These are phyloP conservation scores for Lentinula edodes DNA, from an alignment of 768 basidiomycete species.

Conservation along the genomic window DNA sequence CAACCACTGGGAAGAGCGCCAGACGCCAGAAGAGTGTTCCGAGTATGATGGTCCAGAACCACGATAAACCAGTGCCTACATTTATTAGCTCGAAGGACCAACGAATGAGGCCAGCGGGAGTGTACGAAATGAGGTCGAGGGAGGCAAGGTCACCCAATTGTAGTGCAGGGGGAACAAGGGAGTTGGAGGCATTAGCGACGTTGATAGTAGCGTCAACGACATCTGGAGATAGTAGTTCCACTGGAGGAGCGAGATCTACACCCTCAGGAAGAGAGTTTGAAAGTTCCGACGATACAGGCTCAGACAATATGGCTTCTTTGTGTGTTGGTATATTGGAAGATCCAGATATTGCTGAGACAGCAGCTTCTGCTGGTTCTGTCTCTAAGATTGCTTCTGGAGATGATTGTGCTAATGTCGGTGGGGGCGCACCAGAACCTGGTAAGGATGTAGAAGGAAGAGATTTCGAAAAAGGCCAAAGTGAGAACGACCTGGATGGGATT, in stretches of 20 bases:
- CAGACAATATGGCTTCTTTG: not conserved
- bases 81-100: conserved; percentile 66
- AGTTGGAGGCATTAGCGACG: not conserved
- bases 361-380: not conserved
- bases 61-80: conserved; percentile 65
- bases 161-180: conserved; percentile 17
- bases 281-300: not conserved
- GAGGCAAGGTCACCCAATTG: conserved; percentile 71
- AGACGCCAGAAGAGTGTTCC: conserved; percentile 59
- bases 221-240: not conserved
- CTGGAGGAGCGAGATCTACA: not conserved
- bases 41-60: conserved; percentile 78
- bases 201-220: not conserved
- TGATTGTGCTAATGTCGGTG: not conserved
- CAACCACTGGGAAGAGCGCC: conserved; percentile 53
- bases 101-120: conserved; percentile 58
- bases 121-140: conserved; percentile 58
- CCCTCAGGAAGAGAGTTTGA: not conserved
- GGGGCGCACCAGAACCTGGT: not conserved
- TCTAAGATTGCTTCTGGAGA: not conserved
- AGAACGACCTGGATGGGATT: not conserved
- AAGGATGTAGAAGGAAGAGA: not conserved
- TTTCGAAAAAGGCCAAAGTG: not conserved
- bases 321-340: not conserved
- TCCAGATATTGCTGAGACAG: not conserved